These are phyloP conservation scores for Colletotrichum horii DNA, from an alignment of 2,329 filamentous ascomycete genomes.

Conservation along the genomic window DNA sequence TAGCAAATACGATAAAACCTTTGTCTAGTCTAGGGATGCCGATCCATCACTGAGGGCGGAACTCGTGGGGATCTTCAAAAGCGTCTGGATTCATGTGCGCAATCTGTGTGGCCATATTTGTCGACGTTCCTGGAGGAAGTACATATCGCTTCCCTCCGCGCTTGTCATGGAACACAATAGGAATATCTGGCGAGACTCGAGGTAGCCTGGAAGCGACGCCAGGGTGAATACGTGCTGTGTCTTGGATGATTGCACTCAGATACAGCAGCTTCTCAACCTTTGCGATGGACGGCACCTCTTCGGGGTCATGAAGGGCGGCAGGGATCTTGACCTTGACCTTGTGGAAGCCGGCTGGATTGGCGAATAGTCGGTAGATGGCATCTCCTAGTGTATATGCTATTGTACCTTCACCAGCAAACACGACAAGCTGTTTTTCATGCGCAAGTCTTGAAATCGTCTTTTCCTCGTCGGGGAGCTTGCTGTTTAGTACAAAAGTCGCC, in stretches of 20 bases:
- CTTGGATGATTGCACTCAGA: slow-evolving; percentile 42
- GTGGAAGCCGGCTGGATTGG: neutral
- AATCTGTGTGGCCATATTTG: slow-evolving; percentile 29
- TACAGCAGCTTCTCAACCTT: slow-evolving; percentile 40
- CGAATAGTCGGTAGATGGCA: neutral
- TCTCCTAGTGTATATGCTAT: neutral
- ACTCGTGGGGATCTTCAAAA: slow-evolving; percentile 25
- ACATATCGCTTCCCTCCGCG: neutral
- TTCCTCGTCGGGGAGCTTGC: neutral
- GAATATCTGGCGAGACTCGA: slow-evolving; percentile 32
- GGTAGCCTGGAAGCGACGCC: slow-evolving; percentile 34
- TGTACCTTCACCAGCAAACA: neutral
- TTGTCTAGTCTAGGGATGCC: neutral
- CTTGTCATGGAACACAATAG: slow-evolving; percentile 27
- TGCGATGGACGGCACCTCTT: neutral
- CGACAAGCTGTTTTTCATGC: neutral
- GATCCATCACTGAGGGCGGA: slow-evolving; percentile 31
- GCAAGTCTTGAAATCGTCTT: neutral
- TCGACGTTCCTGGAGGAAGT: neutral
- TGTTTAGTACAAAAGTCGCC: neutral
- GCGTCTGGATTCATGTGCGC: slow-evolving; percentile 19
- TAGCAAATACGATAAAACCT: neutral
- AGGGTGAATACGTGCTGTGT: slow-evolving; percentile 45
- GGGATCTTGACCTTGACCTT: neutral
- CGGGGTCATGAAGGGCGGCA: neutral